phyloP scores from a whole-genome alignment of 768 basidiomycete genomes.

The Russula vinacea region DNA sequence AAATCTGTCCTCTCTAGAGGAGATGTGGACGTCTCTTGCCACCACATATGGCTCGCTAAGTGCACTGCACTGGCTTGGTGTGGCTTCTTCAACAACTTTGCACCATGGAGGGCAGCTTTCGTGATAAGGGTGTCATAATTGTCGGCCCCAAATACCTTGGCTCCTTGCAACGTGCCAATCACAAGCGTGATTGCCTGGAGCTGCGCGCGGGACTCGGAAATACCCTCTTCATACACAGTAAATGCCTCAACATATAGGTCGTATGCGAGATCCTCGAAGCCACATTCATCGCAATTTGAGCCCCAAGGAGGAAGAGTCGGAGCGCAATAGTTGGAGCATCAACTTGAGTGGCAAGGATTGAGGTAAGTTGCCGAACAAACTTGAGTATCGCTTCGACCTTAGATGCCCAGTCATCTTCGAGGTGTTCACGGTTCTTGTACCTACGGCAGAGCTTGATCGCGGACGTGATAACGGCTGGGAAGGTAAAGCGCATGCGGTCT shows the following conservation, averaged over 20 bases:
- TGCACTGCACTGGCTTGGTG: constrained; percentile 95
- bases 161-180: constrained; percentile 84
- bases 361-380: constrained; percentile 90
- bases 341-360: constrained; percentile 88
- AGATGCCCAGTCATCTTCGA: constrained; percentile 80
- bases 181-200: constrained; percentile 96
- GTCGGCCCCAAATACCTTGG: constrained; percentile 88
- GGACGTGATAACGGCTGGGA: constrained; percentile 92
- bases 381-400: constrained; percentile 89
- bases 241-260: constrained; percentile 98
- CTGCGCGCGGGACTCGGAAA: constrained; percentile 93
- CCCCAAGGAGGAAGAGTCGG: constrained; percentile 91
- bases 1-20: constrained; percentile 45
- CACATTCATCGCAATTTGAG: constrained; percentile 91
- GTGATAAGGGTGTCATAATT: constrained; percentile 98
- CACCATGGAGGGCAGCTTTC: constrained; percentile 96
- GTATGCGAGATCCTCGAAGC: constrained; percentile 93
- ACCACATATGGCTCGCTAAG: constrained; percentile 96
- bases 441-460: constrained; percentile 89
- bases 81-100: constrained; percentile 95
- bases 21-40: constrained; percentile 71
- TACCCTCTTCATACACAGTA: constrained; percentile 95
- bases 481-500: constrained; percentile 94
- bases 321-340: constrained; percentile 92
- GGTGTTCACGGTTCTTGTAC: constrained; percentile 78